These are phyloP conservation scores for Boletus edulis DNA, from an alignment of 768 basidiomycete genomes.

Conservation along the genomic window DNA sequence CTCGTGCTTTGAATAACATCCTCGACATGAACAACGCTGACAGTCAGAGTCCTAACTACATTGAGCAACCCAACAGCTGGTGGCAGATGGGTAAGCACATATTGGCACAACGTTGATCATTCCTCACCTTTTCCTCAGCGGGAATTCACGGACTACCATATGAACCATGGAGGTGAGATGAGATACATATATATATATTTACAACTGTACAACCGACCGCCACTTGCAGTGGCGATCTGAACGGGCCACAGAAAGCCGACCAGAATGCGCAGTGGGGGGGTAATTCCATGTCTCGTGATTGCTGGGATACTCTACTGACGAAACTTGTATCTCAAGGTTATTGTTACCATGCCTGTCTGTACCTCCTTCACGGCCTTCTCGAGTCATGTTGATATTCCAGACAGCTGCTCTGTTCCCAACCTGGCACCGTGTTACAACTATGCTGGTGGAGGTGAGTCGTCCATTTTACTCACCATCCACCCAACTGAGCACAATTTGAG, in stretches of 20 bases:
- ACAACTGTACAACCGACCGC: not conserved
- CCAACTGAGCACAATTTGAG: not conserved
- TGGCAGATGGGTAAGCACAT: slow-evolving; percentile 14
- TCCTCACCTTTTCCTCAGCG: not conserved
- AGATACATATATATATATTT: not conserved
- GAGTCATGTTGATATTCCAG: not conserved
- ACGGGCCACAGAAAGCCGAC: slow-evolving; percentile 2
- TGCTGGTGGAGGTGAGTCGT: slow-evolving; percentile 9
- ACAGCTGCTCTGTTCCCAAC: slow-evolving; percentile 15
- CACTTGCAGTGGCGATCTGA: slow-evolving; percentile 12
- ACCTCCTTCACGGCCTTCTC: too few species aligned
- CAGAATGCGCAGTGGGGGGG: slow-evolving; percentile 1
- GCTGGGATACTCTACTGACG: not conserved
- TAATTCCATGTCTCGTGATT: not conserved
- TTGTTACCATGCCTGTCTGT: slow-evolving; percentile 16
- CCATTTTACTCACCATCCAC: not conserved
- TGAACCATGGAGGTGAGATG: slow-evolving; percentile 2
- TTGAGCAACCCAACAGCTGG: slow-evolving; percentile 16
- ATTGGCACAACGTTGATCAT: not conserved
- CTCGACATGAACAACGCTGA: not conserved
- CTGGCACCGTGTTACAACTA: slow-evolving; percentile 12
- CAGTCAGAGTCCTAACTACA: not conserved
- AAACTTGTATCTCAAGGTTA: slow-evolving; percentile 7
- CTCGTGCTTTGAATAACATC: not conserved
- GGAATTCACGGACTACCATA: slow-evolving; percentile 16